phyloP scores from a whole-genome alignment of 345 rosid genomes.

The Bruguiera gymnorhiza region DNA sequence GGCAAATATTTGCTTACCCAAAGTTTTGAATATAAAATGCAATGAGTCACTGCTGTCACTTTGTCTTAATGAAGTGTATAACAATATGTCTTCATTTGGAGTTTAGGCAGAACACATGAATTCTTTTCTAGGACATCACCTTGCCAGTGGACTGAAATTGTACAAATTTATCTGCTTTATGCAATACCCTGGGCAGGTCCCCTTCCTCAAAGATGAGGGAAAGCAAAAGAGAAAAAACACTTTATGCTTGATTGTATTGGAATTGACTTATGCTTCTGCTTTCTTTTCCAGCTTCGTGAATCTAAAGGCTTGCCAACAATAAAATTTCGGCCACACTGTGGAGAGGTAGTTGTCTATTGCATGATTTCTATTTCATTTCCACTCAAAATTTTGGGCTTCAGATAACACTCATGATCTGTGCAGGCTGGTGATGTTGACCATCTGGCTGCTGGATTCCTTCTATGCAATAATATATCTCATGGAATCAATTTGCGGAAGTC shows the following conservation, averaged over 20 bases:
- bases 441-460: constrained; percentile 53
- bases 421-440: constrained; percentile 60
- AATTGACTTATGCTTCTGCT: not conserved
- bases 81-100: constrained; percentile 1
- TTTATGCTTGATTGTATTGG: constrained; percentile 11
- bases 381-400: constrained; percentile 14
- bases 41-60: not conserved
- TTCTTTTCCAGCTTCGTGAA: constrained; percentile 47
- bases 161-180: not conserved
- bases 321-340: constrained; percentile 56
- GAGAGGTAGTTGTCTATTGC: constrained; percentile 40
- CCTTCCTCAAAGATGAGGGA: not conserved
- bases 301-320: constrained; percentile 56
- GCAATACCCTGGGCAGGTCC: too few species aligned
- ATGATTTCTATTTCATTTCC: not conserved
- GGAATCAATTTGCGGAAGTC: constrained; percentile 55
- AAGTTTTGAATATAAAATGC: not conserved
- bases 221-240: not conserved
- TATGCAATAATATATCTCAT: constrained; percentile 47
- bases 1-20: not conserved
- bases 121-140: not conserved
- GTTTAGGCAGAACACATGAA: not conserved
- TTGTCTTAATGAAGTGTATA: not conserved
- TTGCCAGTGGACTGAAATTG: not conserved
- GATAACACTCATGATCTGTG: constrained; percentile 12